Conservation (phyloP, 345 rosid species). For the Balakata baccata region DNA sequence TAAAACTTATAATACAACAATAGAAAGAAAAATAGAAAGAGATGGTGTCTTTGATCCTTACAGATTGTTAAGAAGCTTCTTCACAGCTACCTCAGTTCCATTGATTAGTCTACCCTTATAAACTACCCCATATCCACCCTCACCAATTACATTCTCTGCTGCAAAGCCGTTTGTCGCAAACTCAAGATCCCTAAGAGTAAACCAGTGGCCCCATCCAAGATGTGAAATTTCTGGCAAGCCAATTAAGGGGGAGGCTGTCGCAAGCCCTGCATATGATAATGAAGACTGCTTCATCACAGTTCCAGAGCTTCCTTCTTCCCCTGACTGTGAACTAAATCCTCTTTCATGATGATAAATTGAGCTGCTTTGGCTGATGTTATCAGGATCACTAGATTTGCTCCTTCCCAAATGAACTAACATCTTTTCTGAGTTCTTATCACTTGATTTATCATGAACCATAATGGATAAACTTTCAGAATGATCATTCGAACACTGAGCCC, state of each 20-base stretch:
- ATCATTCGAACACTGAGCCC: constrained; percentile 44
- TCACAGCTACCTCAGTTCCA: constrained; percentile 94
- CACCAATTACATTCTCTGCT: constrained; percentile 81
- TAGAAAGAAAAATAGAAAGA: constrained; percentile 6
- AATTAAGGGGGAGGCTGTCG: constrained; percentile 80
- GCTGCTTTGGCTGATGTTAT: constrained; percentile 74
- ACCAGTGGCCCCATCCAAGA: constrained; percentile 99
- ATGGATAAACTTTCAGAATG: constrained; percentile 47
- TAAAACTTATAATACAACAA: constrained; percentile 5
- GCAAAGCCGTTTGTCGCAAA: constrained; percentile 74
- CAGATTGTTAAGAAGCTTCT: constrained; percentile 94
- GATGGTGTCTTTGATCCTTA: constrained; percentile 31
- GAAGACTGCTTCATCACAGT: constrained; percentile 45
- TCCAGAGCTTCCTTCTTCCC: constrained; percentile 89
- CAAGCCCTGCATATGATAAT: constrained; percentile 50
- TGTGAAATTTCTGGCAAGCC: constrained; percentile 92
- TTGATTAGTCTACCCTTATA: constrained; percentile 78
- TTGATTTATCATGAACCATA: constrained; percentile 50
- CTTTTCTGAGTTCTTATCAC: constrained; percentile 50
- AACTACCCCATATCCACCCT: constrained; percentile 98
- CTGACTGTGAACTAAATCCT: constrained; percentile 69
- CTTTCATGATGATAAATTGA: constrained; percentile 65
- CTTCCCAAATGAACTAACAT: constrained; percentile 51
- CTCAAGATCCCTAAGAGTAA: constrained; percentile 94
- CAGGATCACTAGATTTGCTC: constrained; percentile 79